These are phyloP conservation scores for Arachis monticola DNA, from an alignment of 331 rosid species.

Conservation along the genomic window DNA sequence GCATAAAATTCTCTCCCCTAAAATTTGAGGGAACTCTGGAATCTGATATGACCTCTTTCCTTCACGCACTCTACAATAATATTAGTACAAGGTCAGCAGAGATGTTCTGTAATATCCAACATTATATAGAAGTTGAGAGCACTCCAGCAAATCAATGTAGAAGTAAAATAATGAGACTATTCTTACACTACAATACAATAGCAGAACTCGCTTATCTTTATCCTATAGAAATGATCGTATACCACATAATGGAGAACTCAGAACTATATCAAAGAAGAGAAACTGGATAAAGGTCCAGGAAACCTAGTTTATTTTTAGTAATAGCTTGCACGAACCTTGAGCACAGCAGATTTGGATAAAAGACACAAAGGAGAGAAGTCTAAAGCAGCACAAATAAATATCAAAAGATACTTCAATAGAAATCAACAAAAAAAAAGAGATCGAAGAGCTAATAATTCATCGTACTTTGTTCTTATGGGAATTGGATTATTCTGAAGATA, in stretches of 20 bases:
- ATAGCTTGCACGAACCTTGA: conserved; percentile 21
- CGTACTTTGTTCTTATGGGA: conserved; percentile 6
- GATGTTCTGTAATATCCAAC: conserved; percentile 14
- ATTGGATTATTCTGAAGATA: conserved; percentile 12
- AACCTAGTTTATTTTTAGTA: conserved; percentile 1
- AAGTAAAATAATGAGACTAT: conserved; percentile 36
- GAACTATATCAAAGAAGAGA: conserved; percentile 16
- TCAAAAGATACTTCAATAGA: conserved; percentile 22
- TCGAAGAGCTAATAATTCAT: conserved; percentile 33
- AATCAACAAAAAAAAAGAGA: conserved; percentile 19
- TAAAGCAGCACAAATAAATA: conserved; percentile 12
- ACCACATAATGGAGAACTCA: conserved; percentile 20
- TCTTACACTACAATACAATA: conserved; percentile 14
- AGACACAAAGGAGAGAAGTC: neutral
- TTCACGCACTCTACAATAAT: conserved; percentile 73
- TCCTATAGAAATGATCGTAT: neutral
- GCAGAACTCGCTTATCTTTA: conserved; percentile 20
- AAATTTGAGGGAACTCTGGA: conserved; percentile 63
- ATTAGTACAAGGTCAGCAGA: conserved; percentile 44
- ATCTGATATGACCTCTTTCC: conserved; percentile 72
- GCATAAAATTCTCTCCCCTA: conserved; percentile 76
- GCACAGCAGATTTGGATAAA: neutral
- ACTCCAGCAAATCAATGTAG: conserved; percentile 22
- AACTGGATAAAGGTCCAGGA: neutral
- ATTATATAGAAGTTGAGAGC: conserved; percentile 21